Evolutionary conservation across 2,329 filamentous ascomycete genomes (phyloP), one percentile per base, ranked within the genome.

Genomic region (Cordyceps militaris): DNA sequence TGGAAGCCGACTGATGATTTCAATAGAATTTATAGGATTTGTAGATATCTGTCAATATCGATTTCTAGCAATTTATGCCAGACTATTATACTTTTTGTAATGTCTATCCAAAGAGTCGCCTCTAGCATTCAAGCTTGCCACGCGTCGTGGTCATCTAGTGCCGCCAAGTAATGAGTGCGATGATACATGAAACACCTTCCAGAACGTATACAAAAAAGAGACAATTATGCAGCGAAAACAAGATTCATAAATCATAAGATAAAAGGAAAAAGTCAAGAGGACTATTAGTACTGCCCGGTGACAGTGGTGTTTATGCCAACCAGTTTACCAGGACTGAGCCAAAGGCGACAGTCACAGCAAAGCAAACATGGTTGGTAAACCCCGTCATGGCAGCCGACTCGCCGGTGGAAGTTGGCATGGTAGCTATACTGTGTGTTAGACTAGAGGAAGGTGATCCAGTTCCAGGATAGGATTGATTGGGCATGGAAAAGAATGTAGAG

Each of bases 261-360:
- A 59, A 47, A 56, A 49, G 54, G 60, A 43, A 58, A 48, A 60
- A 49, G 57, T 46, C 52, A 60, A 24, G 56, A 48, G 59, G 32
- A 26, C 36, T 50, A 21, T 51, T 50, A 50, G 36, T 28, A 50
- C 46, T 44, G 44, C 34, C n/a, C 36, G 28, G 7, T 23, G 54
- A 30, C 36, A 14, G 26, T 28, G 38, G 47, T 21, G 30, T 23
- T 57, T 50, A 57, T 24, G 28, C 36, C 55, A 51, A 9, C 55
- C 36, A 51, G 16, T 48, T 57, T 13, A 51, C 46, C 55, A 57
- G 8, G 26, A 43, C 46, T 13, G 46, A 43, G 36, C 36, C 47
- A 32, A 57, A 30, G 16, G 55, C 55, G n/a, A 50, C 24, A 38
- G 55, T 46, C 46, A 50, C 14, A 24, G 55, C 55, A 36, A 57